Conservation (phyloP, 352 stramenopile genomes). For the Phytophthora citricola region DNA sequence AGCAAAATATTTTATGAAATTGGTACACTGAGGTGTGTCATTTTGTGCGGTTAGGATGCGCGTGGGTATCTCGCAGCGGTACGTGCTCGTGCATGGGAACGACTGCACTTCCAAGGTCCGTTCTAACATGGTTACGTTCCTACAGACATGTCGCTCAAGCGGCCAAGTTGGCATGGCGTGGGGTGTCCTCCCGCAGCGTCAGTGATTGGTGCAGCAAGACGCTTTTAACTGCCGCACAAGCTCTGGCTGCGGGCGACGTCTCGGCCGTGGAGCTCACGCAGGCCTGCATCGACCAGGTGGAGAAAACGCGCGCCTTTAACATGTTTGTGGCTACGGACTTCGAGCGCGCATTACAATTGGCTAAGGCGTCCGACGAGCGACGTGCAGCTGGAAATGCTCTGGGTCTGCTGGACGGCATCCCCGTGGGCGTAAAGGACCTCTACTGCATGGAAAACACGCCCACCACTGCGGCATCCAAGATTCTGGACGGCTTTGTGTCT, state of each 20-base stretch:
- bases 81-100: conserved; percentile 5
- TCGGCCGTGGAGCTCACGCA: conserved; percentile 71
- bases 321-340: conserved; percentile 86
- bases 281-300: conserved; percentile 78
- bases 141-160: conserved; percentile 14
- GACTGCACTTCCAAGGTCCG: not conserved
- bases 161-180: conserved; percentile 6
- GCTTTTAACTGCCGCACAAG: conserved; percentile 58
- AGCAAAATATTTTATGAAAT: conserved; percentile 3
- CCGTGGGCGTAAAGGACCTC: conserved; percentile 97
- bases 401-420: conserved; percentile 94
- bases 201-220: conserved; percentile 75
- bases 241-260: conserved; percentile 53
- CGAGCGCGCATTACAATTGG: conserved; percentile 68
- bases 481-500: conserved; percentile 91
- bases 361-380: conserved; percentile 81
- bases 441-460: conserved; percentile 91
- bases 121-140: conserved; percentile 5
- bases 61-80: conserved; percentile 17
- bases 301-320: conserved; percentile 72
- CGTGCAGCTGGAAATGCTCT: conserved; percentile 46
- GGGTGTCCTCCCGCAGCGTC: conserved; percentile 13
- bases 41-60: conserved; percentile 40
- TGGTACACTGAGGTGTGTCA: not conserved
- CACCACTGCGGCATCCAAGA: conserved; percentile 90